phyloP scores from a whole-genome alignment of 169 alveolate genomes.

The Theileria annulata region DNA sequence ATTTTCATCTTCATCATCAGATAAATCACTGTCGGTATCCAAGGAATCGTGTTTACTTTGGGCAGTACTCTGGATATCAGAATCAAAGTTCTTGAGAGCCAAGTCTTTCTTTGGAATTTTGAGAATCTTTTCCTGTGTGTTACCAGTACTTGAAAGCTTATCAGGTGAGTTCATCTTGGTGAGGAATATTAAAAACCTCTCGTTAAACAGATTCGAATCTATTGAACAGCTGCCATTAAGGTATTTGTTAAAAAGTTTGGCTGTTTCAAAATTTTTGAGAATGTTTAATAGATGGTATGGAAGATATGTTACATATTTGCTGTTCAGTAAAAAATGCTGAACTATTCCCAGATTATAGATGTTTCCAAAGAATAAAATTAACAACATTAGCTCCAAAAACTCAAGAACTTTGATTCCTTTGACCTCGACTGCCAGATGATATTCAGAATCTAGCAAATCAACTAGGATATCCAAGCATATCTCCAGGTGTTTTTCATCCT shows the following conservation, averaged over 20 bases:
- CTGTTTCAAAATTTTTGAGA: neutral
- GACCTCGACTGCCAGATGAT: neutral
- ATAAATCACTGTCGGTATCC: neutral
- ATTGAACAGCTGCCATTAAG: neutral
- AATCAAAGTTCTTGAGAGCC: neutral
- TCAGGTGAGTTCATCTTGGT: constrained; percentile 13
- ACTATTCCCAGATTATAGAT: constrained; percentile 5
- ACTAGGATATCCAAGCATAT: constrained; percentile 11
- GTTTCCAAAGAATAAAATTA: neutral
- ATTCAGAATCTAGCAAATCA: constrained; percentile 6
- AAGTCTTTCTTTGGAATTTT: constrained; percentile 10
- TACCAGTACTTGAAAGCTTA: neutral
- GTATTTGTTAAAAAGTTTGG: neutral
- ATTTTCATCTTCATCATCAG: constrained; percentile 4
- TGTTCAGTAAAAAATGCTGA: constrained; percentile 17
- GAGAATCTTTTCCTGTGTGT: neutral
- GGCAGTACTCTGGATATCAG: neutral
- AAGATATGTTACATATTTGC: neutral
- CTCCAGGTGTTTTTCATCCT: constrained; percentile 3
- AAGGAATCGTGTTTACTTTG: neutral
- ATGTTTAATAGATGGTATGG: neutral
- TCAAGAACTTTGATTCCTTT: neutral
- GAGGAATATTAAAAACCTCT: constrained; percentile 15
- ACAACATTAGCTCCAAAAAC: neutral
- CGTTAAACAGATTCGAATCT: neutral